These are phyloP conservation scores for Triticum aestivum DNA, from an alignment of 176 grass and related monocot genomes.

Conservation along the genomic window DNA sequence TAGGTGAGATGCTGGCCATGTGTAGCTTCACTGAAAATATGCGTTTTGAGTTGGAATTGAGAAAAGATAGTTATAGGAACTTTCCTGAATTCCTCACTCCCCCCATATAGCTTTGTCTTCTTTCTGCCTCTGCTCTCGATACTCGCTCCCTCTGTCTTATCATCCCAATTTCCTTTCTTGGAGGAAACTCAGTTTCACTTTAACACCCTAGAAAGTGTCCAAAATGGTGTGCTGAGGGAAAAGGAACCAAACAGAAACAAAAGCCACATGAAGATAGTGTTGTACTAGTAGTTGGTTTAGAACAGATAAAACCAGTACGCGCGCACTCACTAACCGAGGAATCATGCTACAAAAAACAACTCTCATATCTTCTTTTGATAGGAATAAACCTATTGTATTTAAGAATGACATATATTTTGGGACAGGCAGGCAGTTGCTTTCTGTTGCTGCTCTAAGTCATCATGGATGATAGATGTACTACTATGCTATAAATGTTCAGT, in stretches of 20 bases:
- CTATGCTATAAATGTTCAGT: constrained; percentile 11
- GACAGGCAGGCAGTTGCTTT: constrained; percentile 16
- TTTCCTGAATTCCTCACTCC: constrained; percentile 30
- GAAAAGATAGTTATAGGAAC: constrained; percentile 17
- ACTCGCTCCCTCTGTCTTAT: constrained; percentile 19
- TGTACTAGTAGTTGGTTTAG: not conserved
- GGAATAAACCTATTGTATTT: not conserved
- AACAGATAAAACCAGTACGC: not conserved
- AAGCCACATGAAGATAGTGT: not conserved
- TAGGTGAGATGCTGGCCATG: not conserved
- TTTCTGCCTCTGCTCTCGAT: not conserved
- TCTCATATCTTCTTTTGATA: not conserved
- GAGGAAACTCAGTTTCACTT: constrained; percentile 6
- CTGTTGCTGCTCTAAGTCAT: constrained; percentile 13
- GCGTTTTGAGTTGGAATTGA: not conserved
- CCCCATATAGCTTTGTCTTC: not conserved
- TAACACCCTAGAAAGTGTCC: constrained; percentile 1
- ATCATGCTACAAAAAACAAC: not conserved
- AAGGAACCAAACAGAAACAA: constrained; percentile 12
- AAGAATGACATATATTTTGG: constrained; percentile 14
- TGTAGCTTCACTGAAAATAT: not conserved
- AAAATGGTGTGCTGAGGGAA: not conserved
- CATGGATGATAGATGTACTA: constrained; percentile 32
- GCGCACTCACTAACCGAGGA: not conserved
- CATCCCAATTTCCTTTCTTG: constrained; percentile 7